Percentiles rank a stretch among this genome's conserved stretches.
These are phyloP conservation scores for Musa itinerans DNA, from an alignment of 176 grass and related monocot species.

Conservation along the genomic window DNA sequence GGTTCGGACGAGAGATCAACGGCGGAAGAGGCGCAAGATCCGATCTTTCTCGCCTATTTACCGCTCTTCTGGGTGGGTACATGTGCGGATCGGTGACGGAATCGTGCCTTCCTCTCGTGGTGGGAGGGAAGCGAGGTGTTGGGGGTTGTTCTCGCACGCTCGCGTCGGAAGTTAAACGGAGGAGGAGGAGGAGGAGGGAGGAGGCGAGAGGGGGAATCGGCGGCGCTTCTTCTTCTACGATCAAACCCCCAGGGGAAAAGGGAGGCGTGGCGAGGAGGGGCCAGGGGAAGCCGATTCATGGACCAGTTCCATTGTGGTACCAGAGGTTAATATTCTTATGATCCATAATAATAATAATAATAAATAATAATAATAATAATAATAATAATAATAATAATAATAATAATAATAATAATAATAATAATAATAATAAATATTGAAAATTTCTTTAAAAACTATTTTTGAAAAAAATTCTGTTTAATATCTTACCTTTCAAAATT, in stretches of 20 bases:
- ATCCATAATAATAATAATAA: too few relatives aligned
- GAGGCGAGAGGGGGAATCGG: not conserved
- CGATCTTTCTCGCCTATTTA: not conserved
- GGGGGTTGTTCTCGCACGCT: not conserved
- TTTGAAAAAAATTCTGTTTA: too few relatives aligned
- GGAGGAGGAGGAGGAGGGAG: not conserved
- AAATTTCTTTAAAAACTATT: too few relatives aligned
- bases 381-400: too few relatives aligned
- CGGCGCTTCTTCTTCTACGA: not conserved
- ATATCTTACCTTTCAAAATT: too few relatives aligned
- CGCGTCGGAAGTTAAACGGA: not conserved
- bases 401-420: too few relatives aligned
- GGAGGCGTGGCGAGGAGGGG: not conserved
- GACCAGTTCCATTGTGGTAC: not conserved
- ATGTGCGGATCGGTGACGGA: not conserved
- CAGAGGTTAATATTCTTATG: too few relatives aligned
- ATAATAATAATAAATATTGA: too few relatives aligned
- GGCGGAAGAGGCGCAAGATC: not conserved
- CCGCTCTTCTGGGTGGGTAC: not conserved
- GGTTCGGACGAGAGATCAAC: not conserved
- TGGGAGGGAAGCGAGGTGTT: too few relatives aligned
- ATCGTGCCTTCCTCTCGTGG: not conserved
- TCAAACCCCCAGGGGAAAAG: not conserved
- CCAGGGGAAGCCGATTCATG: not conserved
- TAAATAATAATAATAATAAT: too few relatives aligned